phyloP scores from a whole-genome alignment of 495 filamentous ascomycete genomes.

The Penicillium dipodomyicola region DNA sequence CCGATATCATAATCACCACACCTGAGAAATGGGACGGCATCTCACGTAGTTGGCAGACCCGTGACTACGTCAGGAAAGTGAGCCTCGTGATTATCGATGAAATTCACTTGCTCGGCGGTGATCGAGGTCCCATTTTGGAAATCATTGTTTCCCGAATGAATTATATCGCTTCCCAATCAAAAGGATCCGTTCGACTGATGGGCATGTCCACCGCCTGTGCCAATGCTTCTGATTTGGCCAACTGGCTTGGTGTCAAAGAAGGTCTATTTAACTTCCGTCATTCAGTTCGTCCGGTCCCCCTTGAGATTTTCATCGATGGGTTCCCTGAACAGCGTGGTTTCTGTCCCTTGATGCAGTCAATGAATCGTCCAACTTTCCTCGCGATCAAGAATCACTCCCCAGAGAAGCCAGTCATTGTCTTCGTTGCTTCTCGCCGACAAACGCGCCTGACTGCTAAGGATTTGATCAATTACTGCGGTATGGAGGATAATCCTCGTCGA shows the following conservation, averaged over 20 bases:
- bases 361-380: conserved; percentile 96
- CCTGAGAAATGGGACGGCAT: conserved; percentile 99
- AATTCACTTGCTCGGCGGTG: conserved; percentile 93
- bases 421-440: conserved; percentile 93
- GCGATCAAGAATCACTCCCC: conserved; percentile 95
- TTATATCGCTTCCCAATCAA: conserved; percentile 90
- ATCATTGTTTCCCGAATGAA: conserved; percentile 99
- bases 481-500: conserved; percentile 94
- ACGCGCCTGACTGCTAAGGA: conserved; percentile 94
- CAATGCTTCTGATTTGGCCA: conserved; percentile 89
- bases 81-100: conserved; percentile 98
- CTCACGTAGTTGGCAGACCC: conserved; percentile 94
- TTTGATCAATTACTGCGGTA: conserved; percentile 93
- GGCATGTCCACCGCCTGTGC: conserved; percentile 99
- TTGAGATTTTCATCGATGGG: conserved; percentile 96
- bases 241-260: conserved; percentile 97
- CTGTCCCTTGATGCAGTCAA: conserved; percentile 96
- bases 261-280: conserved; percentile 97
- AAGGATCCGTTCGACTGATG: conserved; percentile 82
- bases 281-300: conserved; percentile 92
- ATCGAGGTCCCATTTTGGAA: conserved; percentile 94
- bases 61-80: conserved; percentile 92
- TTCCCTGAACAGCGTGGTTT: conserved; percentile 95
- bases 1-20: conserved; percentile 97
- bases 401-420: conserved; percentile 96